Base-by-base conservation (phyloP, 495 filamentous ascomycete genomes). In the Antarctomyces pellizariae region DNA sequence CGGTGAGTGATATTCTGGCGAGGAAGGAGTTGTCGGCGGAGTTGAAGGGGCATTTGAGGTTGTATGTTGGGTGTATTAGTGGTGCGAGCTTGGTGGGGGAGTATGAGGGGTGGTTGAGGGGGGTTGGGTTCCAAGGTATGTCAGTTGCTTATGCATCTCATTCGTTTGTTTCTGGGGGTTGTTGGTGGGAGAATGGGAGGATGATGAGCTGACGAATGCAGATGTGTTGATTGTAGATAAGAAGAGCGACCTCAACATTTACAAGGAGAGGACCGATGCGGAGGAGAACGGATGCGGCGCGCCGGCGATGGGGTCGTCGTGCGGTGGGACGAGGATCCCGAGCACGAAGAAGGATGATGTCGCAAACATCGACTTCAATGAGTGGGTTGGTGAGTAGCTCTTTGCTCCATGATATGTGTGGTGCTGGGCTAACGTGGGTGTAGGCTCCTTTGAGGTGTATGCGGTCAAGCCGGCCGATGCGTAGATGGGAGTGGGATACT, bases 1-100 rank as follows among this genome's bases (percentile, higher is more conserved):
- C 65, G 3, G 47, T 79, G 7, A 63, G 56, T n/a, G 71, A 76
- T 42, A 67, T 75, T 31, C 44, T 75, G 3, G 49, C 57, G 18
- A 60, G 51, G 37, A 54, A 59, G 38, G 33, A 42, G 11, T 46
- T 74, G 7, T 56, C 65, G 0, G 35, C 56, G 16, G 43, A 54
- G 8, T 17, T 76, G 12, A 45, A 32, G 17, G 18, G 17, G 3
- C 13, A 35, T 13, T 27, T 38, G 18, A 17, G 17, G 1, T 26
- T 38, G 16, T 38, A 38, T 29, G 32, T 35, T 7, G 36, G 36
- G 5, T 38, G 36, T 23, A 30, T 24, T 18, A 51, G 57, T 5
- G 67, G 71, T 10, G 64, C 67, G 0, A 66, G 60, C 26, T 29
- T 47, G 39, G 41, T 66, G 12, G 36, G 26, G 5, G 52, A 62